These are phyloP conservation scores for Tricholoma saponaceum DNA, from an alignment of 768 basidiomycete species.

Conservation along the genomic window DNA sequence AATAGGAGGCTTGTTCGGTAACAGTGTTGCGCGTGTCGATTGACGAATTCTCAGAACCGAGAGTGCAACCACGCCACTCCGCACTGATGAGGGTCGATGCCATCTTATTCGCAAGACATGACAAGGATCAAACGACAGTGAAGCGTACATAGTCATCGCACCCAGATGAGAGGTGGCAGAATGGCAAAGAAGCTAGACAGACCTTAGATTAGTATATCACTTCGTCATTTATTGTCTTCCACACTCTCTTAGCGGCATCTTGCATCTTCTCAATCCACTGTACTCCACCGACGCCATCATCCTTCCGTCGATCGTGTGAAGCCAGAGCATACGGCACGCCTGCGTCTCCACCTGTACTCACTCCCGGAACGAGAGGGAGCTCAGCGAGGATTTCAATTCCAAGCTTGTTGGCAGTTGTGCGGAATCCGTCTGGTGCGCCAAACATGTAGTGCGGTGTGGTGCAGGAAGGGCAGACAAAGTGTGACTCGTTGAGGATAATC, in stretches of 20 bases:
- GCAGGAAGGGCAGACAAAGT: slow-evolving; percentile 78
- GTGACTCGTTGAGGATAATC: slow-evolving; percentile 82
- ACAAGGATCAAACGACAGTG: no score
- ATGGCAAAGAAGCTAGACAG: no score
- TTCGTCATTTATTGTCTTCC: no score
- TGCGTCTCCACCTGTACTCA: slow-evolving; percentile 68
- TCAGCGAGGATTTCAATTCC: slow-evolving; percentile 68
- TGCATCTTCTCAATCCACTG: slow-evolving; percentile 16
- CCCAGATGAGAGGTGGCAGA: no score
- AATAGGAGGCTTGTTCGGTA: no score
- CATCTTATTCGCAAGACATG: no score
- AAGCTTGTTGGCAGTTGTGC: slow-evolving; percentile 51
- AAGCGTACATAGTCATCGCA: no score
- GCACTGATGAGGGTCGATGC: no score
- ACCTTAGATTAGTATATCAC: no score
- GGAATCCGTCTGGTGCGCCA: slow-evolving; percentile 66
- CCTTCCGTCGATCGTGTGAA: slow-evolving; percentile 7
- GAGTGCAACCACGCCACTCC: no score
- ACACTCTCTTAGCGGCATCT: slow-evolving; percentile 10
- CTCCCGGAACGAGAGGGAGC: slow-evolving; percentile 72
- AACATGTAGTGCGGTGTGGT: slow-evolving; percentile 59
- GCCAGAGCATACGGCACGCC: slow-evolving; percentile 36
- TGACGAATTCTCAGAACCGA: no score
- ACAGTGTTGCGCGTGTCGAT: no score
- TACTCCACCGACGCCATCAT: slow-evolving; percentile 8